Conservation (phyloP, 441 rosid genomes). For the Capsella rubella region DNA sequence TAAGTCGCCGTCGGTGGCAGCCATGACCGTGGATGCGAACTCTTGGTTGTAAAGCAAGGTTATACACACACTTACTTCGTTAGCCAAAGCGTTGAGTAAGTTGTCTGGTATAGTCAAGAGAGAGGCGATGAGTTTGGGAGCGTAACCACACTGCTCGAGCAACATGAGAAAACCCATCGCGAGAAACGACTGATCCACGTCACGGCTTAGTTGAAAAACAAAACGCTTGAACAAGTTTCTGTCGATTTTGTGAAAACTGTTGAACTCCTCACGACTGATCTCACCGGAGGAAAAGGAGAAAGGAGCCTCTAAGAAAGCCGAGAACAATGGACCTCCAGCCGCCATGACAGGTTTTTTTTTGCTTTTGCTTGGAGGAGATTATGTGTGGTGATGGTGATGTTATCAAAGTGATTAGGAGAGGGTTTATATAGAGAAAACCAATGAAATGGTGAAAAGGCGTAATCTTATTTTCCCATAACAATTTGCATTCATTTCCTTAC, state of each 20-base stretch:
- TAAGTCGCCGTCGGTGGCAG: background rate
- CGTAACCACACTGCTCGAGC: conserved; percentile 51
- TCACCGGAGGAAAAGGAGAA: background rate
- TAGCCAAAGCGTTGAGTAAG: conserved; percentile 48
- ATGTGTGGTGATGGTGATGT: background rate
- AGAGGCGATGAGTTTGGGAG: conserved; percentile 32
- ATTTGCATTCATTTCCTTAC: background rate
- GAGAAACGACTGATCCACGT: conserved; percentile 50
- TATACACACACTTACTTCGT: conserved; percentile 56
- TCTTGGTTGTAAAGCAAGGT: conserved; percentile 35
- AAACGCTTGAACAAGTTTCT: conserved; percentile 58
- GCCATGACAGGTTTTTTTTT: conserved; percentile 5
- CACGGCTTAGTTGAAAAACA: conserved; percentile 47
- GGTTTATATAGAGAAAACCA: conserved; percentile 23
- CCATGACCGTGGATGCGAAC: background rate
- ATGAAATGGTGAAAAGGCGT: conserved; percentile 20
- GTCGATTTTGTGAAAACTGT: conserved; percentile 58
- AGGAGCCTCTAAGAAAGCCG: background rate
- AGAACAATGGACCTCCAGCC: background rate
- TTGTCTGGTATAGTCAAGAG: conserved; percentile 45
- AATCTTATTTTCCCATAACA: background rate
- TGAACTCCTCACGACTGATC: conserved; percentile 49
- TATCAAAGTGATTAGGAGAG: background rate
- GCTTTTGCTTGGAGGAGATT: background rate
- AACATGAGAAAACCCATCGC: conserved; percentile 58